Base-by-base conservation (phyloP, 352 stramenopile genomes). In the Globisporangium cederbergense region DNA sequence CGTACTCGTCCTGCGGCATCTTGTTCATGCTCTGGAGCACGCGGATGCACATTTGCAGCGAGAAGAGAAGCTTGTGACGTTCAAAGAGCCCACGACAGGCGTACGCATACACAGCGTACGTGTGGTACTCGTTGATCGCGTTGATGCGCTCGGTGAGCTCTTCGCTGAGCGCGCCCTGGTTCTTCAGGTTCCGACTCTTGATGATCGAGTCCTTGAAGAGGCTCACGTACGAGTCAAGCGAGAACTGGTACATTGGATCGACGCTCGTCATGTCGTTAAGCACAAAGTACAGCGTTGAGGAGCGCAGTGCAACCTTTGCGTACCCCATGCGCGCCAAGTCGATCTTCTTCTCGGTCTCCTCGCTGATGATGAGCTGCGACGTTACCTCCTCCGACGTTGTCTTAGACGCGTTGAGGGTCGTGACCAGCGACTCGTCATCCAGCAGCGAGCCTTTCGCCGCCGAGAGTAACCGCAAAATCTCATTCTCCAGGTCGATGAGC, bases 191-290 rank as follows among this genome's bases (percentile, higher is more conserved):
- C 18, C 88, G 82, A 22, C 78, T 91, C 59, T 90, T 93, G 14
- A 95, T 71, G 53, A 99, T 98, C 20, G 89, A 98, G 38, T 96
- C 78, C 47, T 98, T 92, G 73, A 99, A 99, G 28, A 99, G 70
- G 28, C 93, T 88, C 18, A 98, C 86, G 65, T 98, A 99, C 1
- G 90, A 87, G 50, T 98, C 96, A 14, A 99, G 75, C 8, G 90
- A 98, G 66, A 98, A 99, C 68, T 99, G 94, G 74, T 99, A 99
- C 96, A 99, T 99, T 7, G 95, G 89, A 54, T 99, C 96, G 1
- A 99, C 92, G 32, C 80, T 90, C 10, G 88, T 89, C 81, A 99
- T 93, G 66, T 98, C 95, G 57, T 98, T 97, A 11, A 99, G 67
- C 11, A 98, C 93, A 69, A 99, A 99, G 65, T 98, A 99, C 0